phyloP scores from a whole-genome alignment of 2,329 filamentous ascomycete species.

The Verticillium longisporum region DNA sequence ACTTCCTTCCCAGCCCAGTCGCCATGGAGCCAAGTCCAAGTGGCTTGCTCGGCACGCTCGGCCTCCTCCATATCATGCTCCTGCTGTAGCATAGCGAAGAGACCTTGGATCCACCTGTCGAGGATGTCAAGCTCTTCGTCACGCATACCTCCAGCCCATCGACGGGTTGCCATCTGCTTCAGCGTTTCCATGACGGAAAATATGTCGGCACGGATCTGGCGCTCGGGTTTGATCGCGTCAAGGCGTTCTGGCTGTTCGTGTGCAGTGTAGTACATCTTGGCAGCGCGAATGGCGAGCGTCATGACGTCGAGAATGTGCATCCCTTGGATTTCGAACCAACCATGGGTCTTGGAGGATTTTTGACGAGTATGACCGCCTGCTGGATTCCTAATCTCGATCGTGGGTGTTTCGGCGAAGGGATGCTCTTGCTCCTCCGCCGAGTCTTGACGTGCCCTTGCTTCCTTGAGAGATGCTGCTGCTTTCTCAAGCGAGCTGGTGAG shows the following conservation, averaged over 20 bases:
- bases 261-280: constrained; percentile 92
- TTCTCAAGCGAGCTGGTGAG: constrained; percentile 63
- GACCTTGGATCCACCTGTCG: constrained; percentile 69
- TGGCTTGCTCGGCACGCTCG: constrained; percentile 62
- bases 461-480: constrained; percentile 60
- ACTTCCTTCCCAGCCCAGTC: constrained; percentile 72
- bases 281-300: constrained; percentile 90
- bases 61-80: constrained; percentile 73
- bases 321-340: constrained; percentile 83
- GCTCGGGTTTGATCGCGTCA: constrained; percentile 82
- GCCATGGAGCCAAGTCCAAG: constrained; percentile 73
- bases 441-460: constrained; percentile 37
- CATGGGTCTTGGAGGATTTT: constrained; percentile 42
- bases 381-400: constrained; percentile 19
- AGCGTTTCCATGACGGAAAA: constrained; percentile 83
- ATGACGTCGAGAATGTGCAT: constrained; percentile 88
- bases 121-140: constrained; percentile 73
- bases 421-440: neutral
- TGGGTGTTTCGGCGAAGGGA: constrained; percentile 1
- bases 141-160: constrained; percentile 76
- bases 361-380: constrained; percentile 22
- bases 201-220: constrained; percentile 75
- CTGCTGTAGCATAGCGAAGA: constrained; percentile 66
- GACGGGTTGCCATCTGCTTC: constrained; percentile 83
- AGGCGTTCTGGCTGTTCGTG: constrained; percentile 83